These are phyloP conservation scores for Amyloporia xantha DNA, from an alignment of 768 basidiomycete genomes.

Conservation along the genomic window DNA sequence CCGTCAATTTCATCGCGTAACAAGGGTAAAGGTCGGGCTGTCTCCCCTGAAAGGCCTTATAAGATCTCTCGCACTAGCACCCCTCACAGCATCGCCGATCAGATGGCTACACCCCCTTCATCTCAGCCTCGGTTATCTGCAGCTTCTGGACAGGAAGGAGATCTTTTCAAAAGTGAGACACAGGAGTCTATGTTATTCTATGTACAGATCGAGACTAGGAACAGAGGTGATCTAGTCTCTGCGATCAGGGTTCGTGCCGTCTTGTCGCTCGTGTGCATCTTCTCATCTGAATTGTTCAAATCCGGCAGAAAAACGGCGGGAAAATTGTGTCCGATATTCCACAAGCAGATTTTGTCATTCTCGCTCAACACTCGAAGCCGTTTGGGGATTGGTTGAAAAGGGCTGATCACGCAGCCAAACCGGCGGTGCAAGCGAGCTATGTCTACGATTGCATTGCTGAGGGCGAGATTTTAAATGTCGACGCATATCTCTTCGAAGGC, in stretches of 20 bases:
- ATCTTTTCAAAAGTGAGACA: conserved; percentile 37
- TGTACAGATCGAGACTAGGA: conserved; percentile 60
- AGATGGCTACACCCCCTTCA: not conserved
- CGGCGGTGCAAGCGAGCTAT: conserved; percentile 33
- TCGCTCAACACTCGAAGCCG: conserved; percentile 44
- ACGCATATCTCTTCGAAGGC: conserved; percentile 10
- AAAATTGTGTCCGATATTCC: conserved; percentile 45
- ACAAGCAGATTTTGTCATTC: conserved; percentile 54
- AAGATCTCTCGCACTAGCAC: not conserved
- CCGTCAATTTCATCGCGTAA: not conserved
- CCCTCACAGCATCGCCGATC: not conserved
- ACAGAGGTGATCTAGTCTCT: conserved; percentile 42
- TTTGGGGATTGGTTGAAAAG: conserved; percentile 41
- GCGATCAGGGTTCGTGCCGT: conserved; percentile 56
- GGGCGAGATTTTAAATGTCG: conserved; percentile 8
- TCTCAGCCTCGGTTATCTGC: conserved; percentile 2
- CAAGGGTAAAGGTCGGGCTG: conserved; percentile 6
- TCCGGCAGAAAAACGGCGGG: conserved; percentile 57
- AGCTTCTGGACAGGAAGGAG: conserved; percentile 10
- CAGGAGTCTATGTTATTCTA: conserved; percentile 50
- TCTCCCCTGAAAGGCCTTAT: not conserved
- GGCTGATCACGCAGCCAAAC: conserved; percentile 30
- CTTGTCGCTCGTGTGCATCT: not conserved
- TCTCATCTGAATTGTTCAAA: not conserved
- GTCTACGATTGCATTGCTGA: conserved; percentile 14